These are phyloP conservation scores for Ceratobasidium sp. DNA, from an alignment of 1,284 basidiomycete genomes.

Conservation along the genomic window DNA sequence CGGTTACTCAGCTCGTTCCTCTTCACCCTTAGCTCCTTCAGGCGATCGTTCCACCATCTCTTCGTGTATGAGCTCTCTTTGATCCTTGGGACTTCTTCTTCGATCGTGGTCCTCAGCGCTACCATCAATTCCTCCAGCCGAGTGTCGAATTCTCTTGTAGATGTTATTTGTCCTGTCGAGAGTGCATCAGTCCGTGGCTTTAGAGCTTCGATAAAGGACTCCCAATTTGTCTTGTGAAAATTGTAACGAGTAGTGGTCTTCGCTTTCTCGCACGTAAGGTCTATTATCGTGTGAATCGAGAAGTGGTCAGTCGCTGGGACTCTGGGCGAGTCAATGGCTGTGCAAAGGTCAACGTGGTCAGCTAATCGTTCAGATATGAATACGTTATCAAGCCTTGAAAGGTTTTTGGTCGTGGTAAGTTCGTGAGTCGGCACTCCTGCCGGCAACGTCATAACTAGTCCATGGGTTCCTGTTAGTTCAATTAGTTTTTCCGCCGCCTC, in stretches of 20 bases:
- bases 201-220: constrained; percentile 36
- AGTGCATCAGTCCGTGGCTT: background rate
- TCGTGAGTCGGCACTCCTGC: background rate
- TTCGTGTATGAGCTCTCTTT: constrained; percentile 24
- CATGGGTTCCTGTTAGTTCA: background rate
- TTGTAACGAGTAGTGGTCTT: background rate
- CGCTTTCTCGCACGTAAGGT: background rate
- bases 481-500: background rate
- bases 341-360: background rate
- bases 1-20: constrained; percentile 11
- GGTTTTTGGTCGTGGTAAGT: background rate
- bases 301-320: constrained; percentile 14
- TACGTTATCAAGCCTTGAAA: constrained; percentile 17
- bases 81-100: background rate
- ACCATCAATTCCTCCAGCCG: background rate
- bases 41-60: constrained; percentile 43
- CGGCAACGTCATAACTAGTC: background rate
- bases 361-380: background rate
- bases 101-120: constrained; percentile 5
- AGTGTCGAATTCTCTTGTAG: constrained; percentile 6
- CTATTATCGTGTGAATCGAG: background rate
- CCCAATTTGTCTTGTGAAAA: constrained; percentile 46
- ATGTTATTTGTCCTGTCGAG: background rate
- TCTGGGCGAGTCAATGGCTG: background rate
- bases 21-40: constrained; percentile 1